phyloP scores from a whole-genome alignment of 2,329 filamentous ascomycete species.

The Ophiocordyceps camponoti-floridani region DNA sequence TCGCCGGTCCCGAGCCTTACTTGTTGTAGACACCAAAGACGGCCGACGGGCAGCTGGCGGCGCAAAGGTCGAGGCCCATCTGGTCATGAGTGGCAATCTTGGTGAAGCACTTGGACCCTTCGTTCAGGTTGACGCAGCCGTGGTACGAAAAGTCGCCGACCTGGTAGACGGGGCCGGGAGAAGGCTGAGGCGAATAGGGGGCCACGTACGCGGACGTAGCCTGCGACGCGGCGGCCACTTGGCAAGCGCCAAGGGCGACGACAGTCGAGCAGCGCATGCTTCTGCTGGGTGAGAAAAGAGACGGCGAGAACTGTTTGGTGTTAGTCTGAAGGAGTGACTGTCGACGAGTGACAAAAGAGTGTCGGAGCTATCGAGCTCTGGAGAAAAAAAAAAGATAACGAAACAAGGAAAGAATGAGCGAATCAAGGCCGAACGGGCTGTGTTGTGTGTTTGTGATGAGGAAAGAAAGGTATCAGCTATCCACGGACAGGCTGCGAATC shows the following conservation, averaged over 20 bases:
- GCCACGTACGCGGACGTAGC: slow-evolving; percentile 7
- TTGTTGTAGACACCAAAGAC: slow-evolving; percentile 10
- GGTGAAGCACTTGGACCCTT: slow-evolving; percentile 4
- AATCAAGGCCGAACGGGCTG: not conserved
- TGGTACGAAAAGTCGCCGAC: slow-evolving; percentile 7
- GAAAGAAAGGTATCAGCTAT: not conserved
- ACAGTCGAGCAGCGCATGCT: not conserved
- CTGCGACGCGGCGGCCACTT: slow-evolving; percentile 10
- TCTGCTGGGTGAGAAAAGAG: not conserved
- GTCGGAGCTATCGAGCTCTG: not conserved
- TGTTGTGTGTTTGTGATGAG: not conserved
- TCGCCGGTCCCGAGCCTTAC: slow-evolving; percentile 5
- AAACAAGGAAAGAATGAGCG: not conserved
- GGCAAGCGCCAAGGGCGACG: slow-evolving; percentile 2
- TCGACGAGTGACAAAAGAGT: too few species aligned
- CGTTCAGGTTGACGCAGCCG: slow-evolving; percentile 10
- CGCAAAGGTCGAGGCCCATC: slow-evolving; percentile 11
- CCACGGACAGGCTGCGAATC: not conserved
- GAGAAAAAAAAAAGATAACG: not conserved
- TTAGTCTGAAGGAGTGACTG: not conserved
- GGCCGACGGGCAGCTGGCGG: slow-evolving; percentile 5
- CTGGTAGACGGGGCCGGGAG: not conserved
- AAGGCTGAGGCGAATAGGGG: slow-evolving; percentile 6
- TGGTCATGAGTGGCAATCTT: slow-evolving; percentile 2
- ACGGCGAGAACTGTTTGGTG: not conserved